Conservation (phyloP, 768 basidiomycete genomes). For the Melanogaster broomeanus region DNA sequence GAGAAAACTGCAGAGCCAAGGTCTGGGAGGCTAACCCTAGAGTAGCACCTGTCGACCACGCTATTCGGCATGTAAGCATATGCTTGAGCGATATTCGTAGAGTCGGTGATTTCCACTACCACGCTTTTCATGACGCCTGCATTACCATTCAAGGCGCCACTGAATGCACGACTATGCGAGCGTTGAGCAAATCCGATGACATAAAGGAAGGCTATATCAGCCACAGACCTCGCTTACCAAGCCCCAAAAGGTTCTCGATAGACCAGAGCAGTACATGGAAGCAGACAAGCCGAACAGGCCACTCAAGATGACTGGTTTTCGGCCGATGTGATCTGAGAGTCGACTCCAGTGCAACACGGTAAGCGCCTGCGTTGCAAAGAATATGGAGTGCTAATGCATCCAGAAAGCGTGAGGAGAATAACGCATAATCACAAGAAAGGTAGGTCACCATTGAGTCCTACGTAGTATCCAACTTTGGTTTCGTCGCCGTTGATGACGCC, state of each 20-base stretch:
- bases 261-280: conserved; percentile 75
- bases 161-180: conserved; percentile 57
- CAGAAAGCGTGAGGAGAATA: neutral
- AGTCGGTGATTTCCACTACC: conserved; percentile 73
- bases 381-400: conserved; percentile 70
- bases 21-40: conserved; percentile 46
- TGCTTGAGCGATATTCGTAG: conserved; percentile 66
- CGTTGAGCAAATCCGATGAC: neutral
- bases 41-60: conserved; percentile 47
- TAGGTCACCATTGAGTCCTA: conserved; percentile 77
- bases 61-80: conserved; percentile 67
- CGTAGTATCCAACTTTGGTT: conserved; percentile 72
- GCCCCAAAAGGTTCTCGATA: conserved; percentile 70
- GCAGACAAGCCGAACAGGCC: conserved; percentile 64
- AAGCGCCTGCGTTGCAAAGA: conserved; percentile 72
- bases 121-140: conserved; percentile 75
- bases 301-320: conserved; percentile 71
- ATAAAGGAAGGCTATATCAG: neutral
- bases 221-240: conserved; percentile 48
- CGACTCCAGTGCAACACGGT: conserved; percentile 79
- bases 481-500: conserved; percentile 73
- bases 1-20: too few species aligned
- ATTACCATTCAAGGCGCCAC: conserved; percentile 74
- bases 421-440: conserved; percentile 12
- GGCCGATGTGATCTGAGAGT: conserved; percentile 68